phyloP scores from a whole-genome alignment of 2,329 filamentous ascomycete species.

The Colletotrichum sp. region DNA sequence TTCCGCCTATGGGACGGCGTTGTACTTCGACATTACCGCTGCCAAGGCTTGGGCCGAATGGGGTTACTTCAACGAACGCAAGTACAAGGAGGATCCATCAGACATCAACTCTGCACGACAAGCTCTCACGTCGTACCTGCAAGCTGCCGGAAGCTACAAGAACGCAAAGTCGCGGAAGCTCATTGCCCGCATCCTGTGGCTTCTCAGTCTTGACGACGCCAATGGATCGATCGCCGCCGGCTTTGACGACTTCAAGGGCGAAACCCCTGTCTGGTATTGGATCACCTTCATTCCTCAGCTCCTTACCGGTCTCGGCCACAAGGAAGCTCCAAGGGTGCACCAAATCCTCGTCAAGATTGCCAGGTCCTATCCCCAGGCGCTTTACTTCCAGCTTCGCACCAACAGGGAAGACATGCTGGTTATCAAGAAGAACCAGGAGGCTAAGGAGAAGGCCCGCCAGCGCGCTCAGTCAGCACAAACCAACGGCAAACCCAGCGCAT shows the following conservation, averaged over 20 bases:
- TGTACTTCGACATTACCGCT: constrained; percentile 94
- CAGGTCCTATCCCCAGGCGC: constrained; percentile 91
- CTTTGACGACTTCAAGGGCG: constrained; percentile 96
- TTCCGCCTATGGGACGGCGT: constrained; percentile 89
- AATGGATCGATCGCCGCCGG: constrained; percentile 83
- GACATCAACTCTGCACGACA: constrained; percentile 87
- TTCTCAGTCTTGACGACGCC: constrained; percentile 90
- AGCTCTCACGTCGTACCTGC: constrained; percentile 93
- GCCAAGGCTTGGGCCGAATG: constrained; percentile 99
- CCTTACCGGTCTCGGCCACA: constrained; percentile 87
- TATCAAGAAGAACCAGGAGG: constrained; percentile 88
- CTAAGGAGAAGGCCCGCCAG: constrained; percentile 68
- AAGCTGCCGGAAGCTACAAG: constrained; percentile 96
- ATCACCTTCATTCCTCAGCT: constrained; percentile 98
- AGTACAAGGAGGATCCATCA: constrained; percentile 88
- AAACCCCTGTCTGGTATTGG: constrained; percentile 99
- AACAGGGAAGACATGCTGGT: constrained; percentile 91
- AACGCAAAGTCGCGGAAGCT: constrained; percentile 95
- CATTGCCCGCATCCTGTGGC: constrained; percentile 91
- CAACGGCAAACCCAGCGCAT: constrained; percentile 49
- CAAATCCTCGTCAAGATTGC: constrained; percentile 91
- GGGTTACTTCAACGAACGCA: constrained; percentile 96
- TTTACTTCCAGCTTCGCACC: constrained; percentile 95
- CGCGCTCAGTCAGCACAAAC: constrained; percentile 51
- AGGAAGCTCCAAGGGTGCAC: constrained; percentile 87